phyloP scores from a whole-genome alignment of 2,329 filamentous ascomycete genomes.

The Talaromyces sp. region DNA sequence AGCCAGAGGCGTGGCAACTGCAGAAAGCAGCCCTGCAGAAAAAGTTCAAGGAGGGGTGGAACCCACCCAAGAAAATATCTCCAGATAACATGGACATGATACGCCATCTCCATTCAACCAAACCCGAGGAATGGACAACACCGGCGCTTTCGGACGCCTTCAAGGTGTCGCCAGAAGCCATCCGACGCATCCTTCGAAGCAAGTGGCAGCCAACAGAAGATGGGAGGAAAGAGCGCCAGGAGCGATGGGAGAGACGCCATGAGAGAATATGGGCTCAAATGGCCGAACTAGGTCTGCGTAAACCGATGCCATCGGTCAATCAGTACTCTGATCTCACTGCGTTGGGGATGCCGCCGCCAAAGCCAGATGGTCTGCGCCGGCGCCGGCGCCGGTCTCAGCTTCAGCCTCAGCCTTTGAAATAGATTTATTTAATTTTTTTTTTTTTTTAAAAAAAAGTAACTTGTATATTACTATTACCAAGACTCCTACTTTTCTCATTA shows the following conservation, averaged over 20 bases:
- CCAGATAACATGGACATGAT: constrained; percentile 92
- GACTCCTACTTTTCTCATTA: neutral
- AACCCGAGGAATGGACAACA: constrained; percentile 74
- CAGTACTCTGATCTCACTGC: constrained; percentile 5
- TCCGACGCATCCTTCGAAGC: constrained; percentile 73
- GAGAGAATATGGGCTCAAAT: constrained; percentile 44
- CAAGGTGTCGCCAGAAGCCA: constrained; percentile 78
- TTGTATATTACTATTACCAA: neutral
- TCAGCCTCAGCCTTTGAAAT: too few species aligned
- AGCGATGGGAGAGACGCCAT: constrained; percentile 43
- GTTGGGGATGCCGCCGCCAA: neutral
- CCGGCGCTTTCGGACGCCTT: constrained; percentile 71
- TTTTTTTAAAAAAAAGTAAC: neutral
- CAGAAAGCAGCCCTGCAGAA: constrained; percentile 70
- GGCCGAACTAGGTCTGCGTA: constrained; percentile 46
- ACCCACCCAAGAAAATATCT: constrained; percentile 78
- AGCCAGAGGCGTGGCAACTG: constrained; percentile 60
- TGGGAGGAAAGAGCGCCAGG: constrained; percentile 35
- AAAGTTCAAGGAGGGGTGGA: constrained; percentile 79
- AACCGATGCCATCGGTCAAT: constrained; percentile 45
- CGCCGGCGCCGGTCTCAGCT: too few species aligned
- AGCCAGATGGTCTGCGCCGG: neutral
- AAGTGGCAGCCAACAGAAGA: constrained; percentile 42
- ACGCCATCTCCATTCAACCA: constrained; percentile 70
- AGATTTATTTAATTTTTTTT: too few species aligned